Evolutionary conservation across 192 early-diverging fungal genomes (phyloP).

Genomic region (Tieghemiomyces parasiticus): DNA sequence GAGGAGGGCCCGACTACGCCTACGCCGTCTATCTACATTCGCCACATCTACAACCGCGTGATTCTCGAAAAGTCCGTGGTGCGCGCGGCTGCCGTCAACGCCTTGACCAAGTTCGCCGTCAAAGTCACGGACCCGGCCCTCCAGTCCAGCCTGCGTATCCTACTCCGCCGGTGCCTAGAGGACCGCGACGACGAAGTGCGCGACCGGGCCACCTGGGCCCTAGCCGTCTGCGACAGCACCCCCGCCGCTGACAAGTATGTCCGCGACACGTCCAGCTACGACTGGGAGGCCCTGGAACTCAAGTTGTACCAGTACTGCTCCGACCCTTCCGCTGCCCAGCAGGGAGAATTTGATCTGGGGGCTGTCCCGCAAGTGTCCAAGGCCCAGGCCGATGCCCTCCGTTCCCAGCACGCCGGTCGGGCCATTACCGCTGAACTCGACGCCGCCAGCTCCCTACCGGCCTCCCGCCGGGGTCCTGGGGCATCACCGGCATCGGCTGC

Average conservation of each 20-base stretch:
- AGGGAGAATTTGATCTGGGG: slow-evolving; percentile 59
- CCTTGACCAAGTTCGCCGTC: slow-evolving; percentile 87
- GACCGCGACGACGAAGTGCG: slow-evolving; percentile 98
- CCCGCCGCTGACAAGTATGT: slow-evolving; percentile 49
- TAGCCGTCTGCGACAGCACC: slow-evolving; percentile 60
- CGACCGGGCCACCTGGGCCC: slow-evolving; percentile 82
- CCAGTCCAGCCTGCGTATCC: slow-evolving; percentile 60
- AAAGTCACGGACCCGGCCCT: slow-evolving; percentile 52
- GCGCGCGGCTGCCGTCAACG: slow-evolving; percentile 88
- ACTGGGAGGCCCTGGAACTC: slow-evolving; percentile 69
- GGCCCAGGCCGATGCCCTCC: slow-evolving; percentile 71
- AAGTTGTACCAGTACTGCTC: slow-evolving; percentile 78
- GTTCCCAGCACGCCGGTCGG: slow-evolving; percentile 36
- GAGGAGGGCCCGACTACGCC: slow-evolving; percentile 81
- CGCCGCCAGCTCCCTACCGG: neutral
- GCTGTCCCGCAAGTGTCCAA: slow-evolving; percentile 69
- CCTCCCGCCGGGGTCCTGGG: neutral
- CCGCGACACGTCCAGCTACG: slow-evolving; percentile 76
- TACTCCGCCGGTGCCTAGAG: slow-evolving; percentile 87
- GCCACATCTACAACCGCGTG: slow-evolving; percentile 99
- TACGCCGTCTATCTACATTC: slow-evolving; percentile 90
- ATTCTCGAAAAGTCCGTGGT: slow-evolving; percentile 96
- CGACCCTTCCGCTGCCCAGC: slow-evolving; percentile 36
- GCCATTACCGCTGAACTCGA: slow-evolving; percentile 22
- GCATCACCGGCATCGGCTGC: neutral